phyloP scores from a whole-genome alignment of 371 early-diverging fungal genomes.

The Rhizomucor pusillus region DNA sequence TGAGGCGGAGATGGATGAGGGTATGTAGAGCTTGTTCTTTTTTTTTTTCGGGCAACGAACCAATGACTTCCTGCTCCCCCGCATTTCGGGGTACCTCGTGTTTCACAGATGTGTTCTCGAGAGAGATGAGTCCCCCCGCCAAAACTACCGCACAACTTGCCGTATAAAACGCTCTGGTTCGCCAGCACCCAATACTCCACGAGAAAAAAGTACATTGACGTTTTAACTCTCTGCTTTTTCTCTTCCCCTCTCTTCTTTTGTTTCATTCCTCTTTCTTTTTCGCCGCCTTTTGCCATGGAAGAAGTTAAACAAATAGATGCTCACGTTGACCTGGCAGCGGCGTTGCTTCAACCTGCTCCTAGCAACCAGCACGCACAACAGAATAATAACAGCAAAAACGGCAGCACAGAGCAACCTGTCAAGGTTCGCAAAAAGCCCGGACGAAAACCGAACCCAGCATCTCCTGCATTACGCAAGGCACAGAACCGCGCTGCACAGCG shows the following conservation, averaged over 20 bases:
- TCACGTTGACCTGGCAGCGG: constrained; percentile 2
- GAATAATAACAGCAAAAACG: not conserved
- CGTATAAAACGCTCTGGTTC: not conserved
- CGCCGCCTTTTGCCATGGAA: no score
- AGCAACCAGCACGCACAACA: not conserved
- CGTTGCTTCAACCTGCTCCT: not conserved
- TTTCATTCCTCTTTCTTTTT: constrained; percentile 1
- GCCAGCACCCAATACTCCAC: no score
- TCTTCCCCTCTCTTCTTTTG: not conserved
- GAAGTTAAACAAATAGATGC: not conserved
- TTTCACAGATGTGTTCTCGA: not conserved
- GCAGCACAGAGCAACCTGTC: constrained; percentile 21
- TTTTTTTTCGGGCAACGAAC: not conserved
- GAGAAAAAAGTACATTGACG: no score
- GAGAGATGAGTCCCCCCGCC: not conserved
- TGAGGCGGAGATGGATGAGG: no score
- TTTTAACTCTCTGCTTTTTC: not conserved
- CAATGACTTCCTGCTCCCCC: constrained; percentile 2
- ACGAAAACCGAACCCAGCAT: constrained; percentile 75
- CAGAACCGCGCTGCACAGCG: constrained; percentile 84
- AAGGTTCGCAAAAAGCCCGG: constrained; percentile 75
- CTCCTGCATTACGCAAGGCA: constrained; percentile 71
- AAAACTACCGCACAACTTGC: not conserved
- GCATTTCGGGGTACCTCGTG: constrained; percentile 4
- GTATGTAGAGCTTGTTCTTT: no score